Evolutionary conservation across 352 stramenopile genomes (phyloP).

Genomic region (Phytophthora agathidicida): DNA sequence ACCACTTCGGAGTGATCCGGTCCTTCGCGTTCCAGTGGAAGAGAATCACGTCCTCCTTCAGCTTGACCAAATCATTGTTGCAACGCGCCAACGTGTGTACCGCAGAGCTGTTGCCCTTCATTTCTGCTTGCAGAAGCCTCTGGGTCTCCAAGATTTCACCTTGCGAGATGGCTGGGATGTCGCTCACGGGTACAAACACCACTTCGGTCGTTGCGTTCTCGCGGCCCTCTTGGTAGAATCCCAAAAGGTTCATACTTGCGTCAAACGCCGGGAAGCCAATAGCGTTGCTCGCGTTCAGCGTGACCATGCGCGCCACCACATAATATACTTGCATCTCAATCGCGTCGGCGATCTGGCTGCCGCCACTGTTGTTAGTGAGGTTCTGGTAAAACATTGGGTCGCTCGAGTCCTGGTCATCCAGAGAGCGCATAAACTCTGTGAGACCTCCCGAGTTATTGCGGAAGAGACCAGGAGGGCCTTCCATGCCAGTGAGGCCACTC

Average conservation of each 20-base stretch:
- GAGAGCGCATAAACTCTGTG: conserved; percentile 79
- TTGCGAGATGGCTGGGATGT: conserved; percentile 76
- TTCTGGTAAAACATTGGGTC: conserved; percentile 76
- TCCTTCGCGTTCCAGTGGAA: conserved; percentile 88
- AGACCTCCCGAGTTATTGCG: conserved; percentile 78
- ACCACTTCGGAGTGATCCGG: conserved; percentile 49
- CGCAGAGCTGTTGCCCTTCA: conserved; percentile 74
- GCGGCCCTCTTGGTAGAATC: conserved; percentile 81
- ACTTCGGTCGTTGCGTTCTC: conserved; percentile 83
- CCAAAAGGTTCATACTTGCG: conserved; percentile 65
- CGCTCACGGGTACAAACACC: conserved; percentile 78
- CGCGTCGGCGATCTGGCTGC: conserved; percentile 60
- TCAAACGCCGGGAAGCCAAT: conserved; percentile 86
- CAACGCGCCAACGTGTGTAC: conserved; percentile 74
- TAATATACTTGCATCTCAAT: conserved; percentile 88
- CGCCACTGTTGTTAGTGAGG: conserved; percentile 40
- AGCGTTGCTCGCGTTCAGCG: conserved; percentile 66
- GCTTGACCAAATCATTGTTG: conserved; percentile 85
- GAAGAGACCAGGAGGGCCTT: conserved; percentile 72
- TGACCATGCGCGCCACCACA: conserved; percentile 79
- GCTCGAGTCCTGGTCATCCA: conserved; percentile 70
- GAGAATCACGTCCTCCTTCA: conserved; percentile 87
- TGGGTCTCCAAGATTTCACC: conserved; percentile 75
- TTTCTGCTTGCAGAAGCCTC: conserved; percentile 63
- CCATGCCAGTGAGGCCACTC: conserved; percentile 62